phyloP scores from a whole-genome alignment of 2,329 filamentous ascomycete genomes.

The Colletotrichum sidae region DNA sequence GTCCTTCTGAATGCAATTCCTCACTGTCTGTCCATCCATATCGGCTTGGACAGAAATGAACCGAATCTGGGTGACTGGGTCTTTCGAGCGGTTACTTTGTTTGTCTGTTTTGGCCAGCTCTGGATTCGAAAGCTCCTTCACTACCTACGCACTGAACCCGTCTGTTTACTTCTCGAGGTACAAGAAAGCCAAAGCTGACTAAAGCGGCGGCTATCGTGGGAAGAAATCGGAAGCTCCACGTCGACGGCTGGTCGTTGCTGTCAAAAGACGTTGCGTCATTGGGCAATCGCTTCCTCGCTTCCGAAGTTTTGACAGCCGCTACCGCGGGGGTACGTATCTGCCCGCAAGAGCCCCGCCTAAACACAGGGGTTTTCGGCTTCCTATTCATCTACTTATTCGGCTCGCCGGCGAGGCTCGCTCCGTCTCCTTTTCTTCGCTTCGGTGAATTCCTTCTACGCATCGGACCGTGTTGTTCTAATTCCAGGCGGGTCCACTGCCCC shows the following conservation, averaged over 20 bases:
- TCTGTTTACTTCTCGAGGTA: not conserved
- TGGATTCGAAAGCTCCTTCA: no score
- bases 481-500: no score
- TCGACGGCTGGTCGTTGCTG: slow-evolving; percentile 19
- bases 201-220: slow-evolving; percentile 28
- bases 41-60: no score
- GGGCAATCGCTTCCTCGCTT: slow-evolving; percentile 20
- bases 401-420: slow-evolving; percentile 14
- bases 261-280: slow-evolving; percentile 19
- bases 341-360: not conserved
- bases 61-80: no score
- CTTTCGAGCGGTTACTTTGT: no score
- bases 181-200: not conserved
- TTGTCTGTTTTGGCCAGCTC: no score
- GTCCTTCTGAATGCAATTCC: not conserved
- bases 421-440: not conserved
- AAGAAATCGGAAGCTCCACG: slow-evolving; percentile 34
- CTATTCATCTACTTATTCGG: slow-evolving; percentile 14
- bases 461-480: not conserved
- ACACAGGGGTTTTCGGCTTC: slow-evolving; percentile 34
- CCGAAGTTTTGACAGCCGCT: slow-evolving; percentile 12
- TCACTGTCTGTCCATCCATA: not conserved
- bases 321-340: slow-evolving; percentile 10
- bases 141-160: no score
- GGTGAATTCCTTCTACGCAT: slow-evolving; percentile 4